Conservation (phyloP, 192 early-diverging fungal species). For the Spinellus fusiger region DNA sequence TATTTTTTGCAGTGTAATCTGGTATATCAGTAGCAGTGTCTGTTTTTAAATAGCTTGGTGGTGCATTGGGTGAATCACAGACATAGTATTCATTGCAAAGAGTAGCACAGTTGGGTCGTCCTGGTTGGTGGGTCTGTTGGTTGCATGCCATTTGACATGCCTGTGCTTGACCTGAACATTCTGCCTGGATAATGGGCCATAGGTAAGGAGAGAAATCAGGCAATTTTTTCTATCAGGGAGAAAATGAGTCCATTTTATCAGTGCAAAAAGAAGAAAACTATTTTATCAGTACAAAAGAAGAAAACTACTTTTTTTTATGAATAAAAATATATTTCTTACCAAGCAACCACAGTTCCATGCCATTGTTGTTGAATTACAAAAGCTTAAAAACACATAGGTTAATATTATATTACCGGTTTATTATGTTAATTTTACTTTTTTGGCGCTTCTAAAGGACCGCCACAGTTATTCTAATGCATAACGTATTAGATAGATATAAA, state of each 20-base stretch:
- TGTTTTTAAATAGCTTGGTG: slow-evolving; percentile 24
- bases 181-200: slow-evolving; percentile 22
- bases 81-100: slow-evolving; percentile 20
- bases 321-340: slow-evolving; percentile 11
- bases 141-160: slow-evolving; percentile 20
- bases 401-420: background rate
- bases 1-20: slow-evolving; percentile 16
- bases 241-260: background rate
- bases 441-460: slow-evolving; percentile 7
- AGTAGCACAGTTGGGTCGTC: slow-evolving; percentile 10
- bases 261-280: too few relatives aligned
- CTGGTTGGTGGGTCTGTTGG: background rate
- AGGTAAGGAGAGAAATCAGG: slow-evolving; percentile 14
- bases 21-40: slow-evolving; percentile 10
- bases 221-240: slow-evolving; percentile 7
- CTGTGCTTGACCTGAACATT: slow-evolving; percentile 22
- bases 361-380: slow-evolving; percentile 27
- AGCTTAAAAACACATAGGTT: slow-evolving; percentile 5
- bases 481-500: background rate
- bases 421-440: slow-evolving; percentile 17
- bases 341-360: slow-evolving; percentile 22
- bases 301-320: slow-evolving; percentile 6
- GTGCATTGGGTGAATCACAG: slow-evolving; percentile 26
- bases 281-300: background rate
- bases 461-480: slow-evolving; percentile 18